Conservation (phyloP, 805 yeast species). For the Debaryomyces hansenii region DNA sequence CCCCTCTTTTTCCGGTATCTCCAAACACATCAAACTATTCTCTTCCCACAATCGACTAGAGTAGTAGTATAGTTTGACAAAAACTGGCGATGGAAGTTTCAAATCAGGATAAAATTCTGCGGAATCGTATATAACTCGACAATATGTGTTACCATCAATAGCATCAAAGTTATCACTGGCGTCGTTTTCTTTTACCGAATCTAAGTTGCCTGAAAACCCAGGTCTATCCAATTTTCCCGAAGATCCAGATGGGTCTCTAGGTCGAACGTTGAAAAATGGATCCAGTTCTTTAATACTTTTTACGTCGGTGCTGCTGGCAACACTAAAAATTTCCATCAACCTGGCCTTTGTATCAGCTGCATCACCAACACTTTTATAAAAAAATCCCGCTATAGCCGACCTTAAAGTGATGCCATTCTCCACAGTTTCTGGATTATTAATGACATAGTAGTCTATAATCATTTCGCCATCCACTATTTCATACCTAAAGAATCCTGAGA, state of each 20-base stretch:
- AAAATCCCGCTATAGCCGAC: conserved; percentile 5
- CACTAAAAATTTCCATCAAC: background rate
- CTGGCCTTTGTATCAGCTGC: background rate
- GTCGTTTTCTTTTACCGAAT: background rate
- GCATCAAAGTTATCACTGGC: background rate
- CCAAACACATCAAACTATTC: too few species aligned
- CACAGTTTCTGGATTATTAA: conserved; percentile 3
- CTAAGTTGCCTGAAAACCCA: too few species aligned
- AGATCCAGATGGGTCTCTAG: background rate
- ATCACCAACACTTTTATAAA: background rate
- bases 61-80: conserved; percentile 3
- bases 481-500: conserved; percentile 3
- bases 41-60: background rate
- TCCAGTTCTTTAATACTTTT: conserved; percentile 1
- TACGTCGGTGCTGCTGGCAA: background rate
- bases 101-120: conserved; percentile 2
- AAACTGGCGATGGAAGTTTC: conserved; percentile 1
- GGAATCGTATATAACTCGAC: background rate
- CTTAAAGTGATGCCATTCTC: conserved; percentile 2
- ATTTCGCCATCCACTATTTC: conserved; percentile 1
- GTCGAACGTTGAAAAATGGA: conserved; percentile 1
- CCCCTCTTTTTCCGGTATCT: too few species aligned
- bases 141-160: background rate
- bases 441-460: conserved; percentile 1
- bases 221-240: too few species aligned